Evolutionary conservation across 2,329 filamentous ascomycete species (phyloP), one percentile per base, ranked within the genome.

Genomic region (Mycosphaerelloides madeirae): DNA sequence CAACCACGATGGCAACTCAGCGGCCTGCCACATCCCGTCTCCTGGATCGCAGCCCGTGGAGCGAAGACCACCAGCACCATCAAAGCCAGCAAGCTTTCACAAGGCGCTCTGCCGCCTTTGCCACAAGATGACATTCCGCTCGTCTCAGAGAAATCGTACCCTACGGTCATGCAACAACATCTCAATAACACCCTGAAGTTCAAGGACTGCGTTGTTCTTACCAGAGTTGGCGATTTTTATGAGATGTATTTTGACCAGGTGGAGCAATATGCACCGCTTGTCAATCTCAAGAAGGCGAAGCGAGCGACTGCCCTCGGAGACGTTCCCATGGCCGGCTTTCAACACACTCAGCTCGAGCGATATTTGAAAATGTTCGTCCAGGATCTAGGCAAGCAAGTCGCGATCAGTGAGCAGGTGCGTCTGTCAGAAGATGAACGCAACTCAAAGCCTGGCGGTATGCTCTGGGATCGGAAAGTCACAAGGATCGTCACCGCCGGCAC

Each of bases 221-320:
- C 93, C 3, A 81, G 91, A 44, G 89, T 98, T 20, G 93, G 93
- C 44, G 84, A 90, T 48, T 98, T 98, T 68, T 98, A 97, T 68
- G 93, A 98, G 78, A 73, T 98, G 46, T 98, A 98, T 69, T 94
- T 97, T 65, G 85, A 95, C 58, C 90, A 98, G 64, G 93, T 94
- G 9, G 86, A 95, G 46, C 83, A 95, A 61, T 85, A 85, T 64
- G 91, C 85, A 1, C 86, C 89, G 1, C 72, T 95, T 34, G 74
- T 98, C 52, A 93, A 89, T 58, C 70, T 98, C 60, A 97, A 96
- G 66, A 81, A 95, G 43, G 83, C 85, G 2, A 78, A 78, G 43
- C 93, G 87, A 65, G 89, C 81, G 66, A 88, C 85, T n/a, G 85
- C 71, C 52, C 83, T 82, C 7, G 86, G 85, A 1, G 78, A 80